Base-by-base conservation (phyloP, 2,329 filamentous ascomycete species). In the Arachnopeziza araneosa region DNA sequence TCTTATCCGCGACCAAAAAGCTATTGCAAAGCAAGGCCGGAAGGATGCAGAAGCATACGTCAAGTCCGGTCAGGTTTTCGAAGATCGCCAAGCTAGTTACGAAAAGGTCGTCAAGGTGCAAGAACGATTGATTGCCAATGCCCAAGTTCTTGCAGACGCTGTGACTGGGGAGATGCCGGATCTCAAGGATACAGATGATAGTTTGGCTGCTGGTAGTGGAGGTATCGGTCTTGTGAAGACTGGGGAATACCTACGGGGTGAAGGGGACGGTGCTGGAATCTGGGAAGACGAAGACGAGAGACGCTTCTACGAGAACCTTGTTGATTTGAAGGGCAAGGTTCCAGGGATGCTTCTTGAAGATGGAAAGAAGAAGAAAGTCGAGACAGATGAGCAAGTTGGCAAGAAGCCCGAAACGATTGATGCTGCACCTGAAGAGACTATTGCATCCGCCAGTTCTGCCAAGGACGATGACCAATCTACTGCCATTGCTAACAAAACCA, bases 271-370 rank as follows among this genome's bases (percentile, higher is more conserved):
- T 22, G 84, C 93, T 24, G 95, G 95, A 0, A 98, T 99, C 64
- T 99, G 95, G 95, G 93, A 97, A 76, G 95, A 99, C 68, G 95
- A 99, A 71, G 95, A 99, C 58, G 93, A 99, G 75, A 87, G 95
- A 61, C 90, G 95, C 62, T 99, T 99, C 74, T 99, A 99, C 76
- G 95, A 99, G 78, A 98, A 97, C 65, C 76, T 99, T 12, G 89
- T 96, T 14, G 95, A 99, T 71, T 79, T 99, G 19, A 96, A 96
- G 72, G 95, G 96, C 67, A 96, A 96, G 68, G 95, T 99, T 2
- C 96, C 95, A 0, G 89, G 89, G 1, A 96, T 99, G 68, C 79
- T 99, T 9, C 83, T 99, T 0, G 95, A 99, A 70, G 95, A 98
- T 68, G 86, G 85, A 57, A 97, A 96, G 76, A 98, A 97, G 79